phyloP scores from a whole-genome alignment of 108 stramenopile genomes.

The Cyclostephanos tholiformis region DNA sequence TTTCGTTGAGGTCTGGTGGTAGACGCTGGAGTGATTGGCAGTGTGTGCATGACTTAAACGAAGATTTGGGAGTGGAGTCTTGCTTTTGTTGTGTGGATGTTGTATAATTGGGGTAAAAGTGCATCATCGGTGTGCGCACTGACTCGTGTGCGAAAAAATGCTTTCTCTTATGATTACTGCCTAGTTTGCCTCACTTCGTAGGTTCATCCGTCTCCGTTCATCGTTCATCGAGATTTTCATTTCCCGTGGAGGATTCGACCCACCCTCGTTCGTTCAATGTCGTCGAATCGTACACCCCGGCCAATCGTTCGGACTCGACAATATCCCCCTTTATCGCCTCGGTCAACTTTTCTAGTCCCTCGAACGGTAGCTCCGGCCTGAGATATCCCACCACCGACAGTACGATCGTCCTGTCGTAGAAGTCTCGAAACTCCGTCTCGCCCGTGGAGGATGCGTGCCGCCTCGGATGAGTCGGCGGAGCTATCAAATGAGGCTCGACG shows the following conservation, averaged over 20 bases:
- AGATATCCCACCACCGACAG: constrained; percentile 83
- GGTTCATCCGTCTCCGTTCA: no score
- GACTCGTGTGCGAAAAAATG: no score
- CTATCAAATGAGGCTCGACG: constrained; percentile 87
- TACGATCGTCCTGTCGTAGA: constrained; percentile 79
- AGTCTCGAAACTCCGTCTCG: constrained; percentile 80
- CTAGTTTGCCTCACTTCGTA: no score
- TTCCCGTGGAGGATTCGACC: constrained; percentile 20
- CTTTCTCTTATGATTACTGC: no score
- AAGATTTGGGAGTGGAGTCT: no score
- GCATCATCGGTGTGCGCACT: no score
- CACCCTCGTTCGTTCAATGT: constrained; percentile 30
- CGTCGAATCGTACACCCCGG: constrained; percentile 18
- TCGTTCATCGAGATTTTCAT: neutral
- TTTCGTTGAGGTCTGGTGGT: no score
- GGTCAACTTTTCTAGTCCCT: constrained; percentile 82
- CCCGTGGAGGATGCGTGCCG: constrained; percentile 65
- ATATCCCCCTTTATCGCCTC: constrained; percentile 86
- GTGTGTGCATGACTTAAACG: no score
- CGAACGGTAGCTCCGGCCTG: constrained; percentile 86
- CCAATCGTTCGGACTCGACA: constrained; percentile 38
- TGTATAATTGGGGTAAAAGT: no score
- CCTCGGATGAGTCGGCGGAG: constrained; percentile 42
- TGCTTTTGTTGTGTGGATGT: no score
- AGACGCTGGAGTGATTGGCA: no score